Evolutionary conservation across 2,329 filamentous ascomycete genomes (phyloP).

Genomic region (Monosporascus sp.): DNA sequence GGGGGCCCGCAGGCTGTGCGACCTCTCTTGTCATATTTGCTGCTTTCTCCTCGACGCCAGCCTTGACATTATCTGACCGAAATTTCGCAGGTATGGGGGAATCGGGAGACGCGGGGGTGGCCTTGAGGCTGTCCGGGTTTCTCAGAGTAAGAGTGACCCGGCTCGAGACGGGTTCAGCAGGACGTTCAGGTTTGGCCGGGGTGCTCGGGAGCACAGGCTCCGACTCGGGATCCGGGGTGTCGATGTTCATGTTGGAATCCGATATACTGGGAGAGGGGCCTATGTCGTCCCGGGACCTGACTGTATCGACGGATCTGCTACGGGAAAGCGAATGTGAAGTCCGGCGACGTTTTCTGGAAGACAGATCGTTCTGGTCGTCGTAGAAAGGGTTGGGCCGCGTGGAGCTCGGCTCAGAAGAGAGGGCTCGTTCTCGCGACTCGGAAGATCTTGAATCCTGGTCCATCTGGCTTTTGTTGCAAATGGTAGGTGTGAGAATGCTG

Average conservation of each 20-base stretch:
- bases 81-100: slow-evolving; percentile 31
- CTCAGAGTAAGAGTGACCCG: slow-evolving; percentile 57
- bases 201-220: slow-evolving; percentile 37
- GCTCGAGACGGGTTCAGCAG: slow-evolving; percentile 44
- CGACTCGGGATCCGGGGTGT: slow-evolving; percentile 30
- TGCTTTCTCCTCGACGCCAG: slow-evolving; percentile 42
- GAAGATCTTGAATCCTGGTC: slow-evolving; percentile 44
- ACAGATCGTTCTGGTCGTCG: slow-evolving; percentile 42
- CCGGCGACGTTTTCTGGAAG: slow-evolving; percentile 56
- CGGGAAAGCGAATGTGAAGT: slow-evolving; percentile 52
- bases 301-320: slow-evolving; percentile 45
- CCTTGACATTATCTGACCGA: slow-evolving; percentile 28
- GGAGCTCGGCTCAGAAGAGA: slow-evolving; percentile 58
- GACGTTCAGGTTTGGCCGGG: slow-evolving; percentile 27
- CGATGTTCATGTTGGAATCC: slow-evolving; percentile 35
- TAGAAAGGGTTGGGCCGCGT: slow-evolving; percentile 61
- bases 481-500: slow-evolving; percentile 33
- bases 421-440: slow-evolving; percentile 52
- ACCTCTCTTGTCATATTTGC: slow-evolving; percentile 27
- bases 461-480: slow-evolving; percentile 42
- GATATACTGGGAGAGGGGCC: slow-evolving; percentile 18
- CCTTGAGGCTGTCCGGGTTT: slow-evolving; percentile 35
- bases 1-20: slow-evolving; percentile 26
- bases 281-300: slow-evolving; percentile 24
- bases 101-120: slow-evolving; percentile 36